Evolutionary conservation across 768 basidiomycete genomes (phyloP).

Genomic region (Phylloporus sp.): DNA sequence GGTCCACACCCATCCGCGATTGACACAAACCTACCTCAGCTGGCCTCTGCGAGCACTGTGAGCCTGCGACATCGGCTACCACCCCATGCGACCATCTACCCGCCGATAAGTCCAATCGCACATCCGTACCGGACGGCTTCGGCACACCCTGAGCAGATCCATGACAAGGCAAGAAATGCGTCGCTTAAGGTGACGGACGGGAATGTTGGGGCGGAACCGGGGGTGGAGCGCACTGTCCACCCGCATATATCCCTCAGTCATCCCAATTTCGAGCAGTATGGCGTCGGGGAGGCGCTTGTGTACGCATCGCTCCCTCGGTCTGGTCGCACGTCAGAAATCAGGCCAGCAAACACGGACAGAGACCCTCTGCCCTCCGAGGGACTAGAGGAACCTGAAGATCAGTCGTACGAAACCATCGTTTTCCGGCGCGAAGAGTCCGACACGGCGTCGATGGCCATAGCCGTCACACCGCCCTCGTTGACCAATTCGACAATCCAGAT

Average conservation of each 20-base stretch:
- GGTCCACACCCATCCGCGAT: slow-evolving; percentile 39
- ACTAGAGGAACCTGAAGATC: slow-evolving; percentile 1
- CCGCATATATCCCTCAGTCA: slow-evolving; percentile 28
- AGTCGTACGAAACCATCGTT: not conserved
- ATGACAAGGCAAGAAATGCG: not conserved
- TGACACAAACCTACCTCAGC: slow-evolving; percentile 16
- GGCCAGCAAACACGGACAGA: not conserved
- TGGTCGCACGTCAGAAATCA: not conserved
- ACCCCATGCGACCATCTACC: slow-evolving; percentile 25
- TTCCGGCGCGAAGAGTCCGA: slow-evolving; percentile 39
- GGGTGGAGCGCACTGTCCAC: not conserved
- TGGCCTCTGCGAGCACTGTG: slow-evolving; percentile 24
- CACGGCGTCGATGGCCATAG: slow-evolving; percentile 2
- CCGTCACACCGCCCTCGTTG: slow-evolving; percentile 18
- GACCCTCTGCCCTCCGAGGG: not conserved
- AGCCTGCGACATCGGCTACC: slow-evolving; percentile 37
- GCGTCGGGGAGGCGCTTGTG: slow-evolving; percentile 61
- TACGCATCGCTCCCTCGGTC: slow-evolving; percentile 33
- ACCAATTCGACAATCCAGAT: slow-evolving; percentile 37
- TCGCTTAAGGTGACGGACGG: not conserved
- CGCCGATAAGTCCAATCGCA: slow-evolving; percentile 24
- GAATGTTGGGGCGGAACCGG: not conserved
- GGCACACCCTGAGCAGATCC: not conserved
- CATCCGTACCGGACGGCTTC: slow-evolving; percentile 24
- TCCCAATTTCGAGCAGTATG: slow-evolving; percentile 44